Evolutionary conservation across 2,329 filamentous ascomycete species (phyloP).

Genomic region (Scedosporium dehoogii): DNA sequence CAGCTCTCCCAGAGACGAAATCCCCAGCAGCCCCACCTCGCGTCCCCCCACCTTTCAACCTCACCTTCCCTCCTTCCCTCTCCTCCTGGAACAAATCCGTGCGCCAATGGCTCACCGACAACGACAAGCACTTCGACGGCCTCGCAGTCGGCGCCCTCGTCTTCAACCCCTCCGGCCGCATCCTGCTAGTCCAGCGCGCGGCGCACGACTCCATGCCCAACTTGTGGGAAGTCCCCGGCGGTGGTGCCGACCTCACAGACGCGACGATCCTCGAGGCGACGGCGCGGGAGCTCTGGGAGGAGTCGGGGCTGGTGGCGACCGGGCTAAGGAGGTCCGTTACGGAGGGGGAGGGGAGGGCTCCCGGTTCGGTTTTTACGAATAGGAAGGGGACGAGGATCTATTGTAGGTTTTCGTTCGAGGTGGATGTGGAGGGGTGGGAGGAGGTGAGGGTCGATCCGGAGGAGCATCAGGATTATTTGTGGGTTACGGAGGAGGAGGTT

Average conservation of each 20-base stretch:
- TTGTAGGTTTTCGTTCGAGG: slow-evolving; percentile 25
- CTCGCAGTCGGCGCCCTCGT: slow-evolving; percentile 24
- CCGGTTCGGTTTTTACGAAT: slow-evolving; percentile 21
- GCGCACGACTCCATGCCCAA: slow-evolving; percentile 32
- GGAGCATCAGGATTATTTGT: slow-evolving; percentile 30
- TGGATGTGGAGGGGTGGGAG: slow-evolving; percentile 14
- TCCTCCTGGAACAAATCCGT: slow-evolving; percentile 11
- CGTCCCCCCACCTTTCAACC: slow-evolving; percentile 8
- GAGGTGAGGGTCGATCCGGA: slow-evolving; percentile 25
- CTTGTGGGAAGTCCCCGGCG: slow-evolving; percentile 39
- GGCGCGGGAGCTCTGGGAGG: slow-evolving; percentile 39
- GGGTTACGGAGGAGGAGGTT: slow-evolving; percentile 29
- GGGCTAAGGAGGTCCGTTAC: slow-evolving; percentile 19
- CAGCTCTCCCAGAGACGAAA: background rate
- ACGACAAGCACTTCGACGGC: slow-evolving; percentile 12
- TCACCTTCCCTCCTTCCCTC: slow-evolving; percentile 11
- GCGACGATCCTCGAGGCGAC: slow-evolving; percentile 29
- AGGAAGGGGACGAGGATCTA: slow-evolving; percentile 19
- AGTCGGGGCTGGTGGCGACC: slow-evolving; percentile 27
- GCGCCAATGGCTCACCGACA: slow-evolving; percentile 10
- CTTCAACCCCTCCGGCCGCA: slow-evolving; percentile 20
- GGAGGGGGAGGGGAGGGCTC: slow-evolving; percentile 2
- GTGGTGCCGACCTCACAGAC: slow-evolving; percentile 33
- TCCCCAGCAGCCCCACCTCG: background rate
- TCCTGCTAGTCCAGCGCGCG: slow-evolving; percentile 38